These are phyloP conservation scores for Ceratobasidium theobromae DNA, from an alignment of 1,284 basidiomycete genomes.

Conservation along the genomic window DNA sequence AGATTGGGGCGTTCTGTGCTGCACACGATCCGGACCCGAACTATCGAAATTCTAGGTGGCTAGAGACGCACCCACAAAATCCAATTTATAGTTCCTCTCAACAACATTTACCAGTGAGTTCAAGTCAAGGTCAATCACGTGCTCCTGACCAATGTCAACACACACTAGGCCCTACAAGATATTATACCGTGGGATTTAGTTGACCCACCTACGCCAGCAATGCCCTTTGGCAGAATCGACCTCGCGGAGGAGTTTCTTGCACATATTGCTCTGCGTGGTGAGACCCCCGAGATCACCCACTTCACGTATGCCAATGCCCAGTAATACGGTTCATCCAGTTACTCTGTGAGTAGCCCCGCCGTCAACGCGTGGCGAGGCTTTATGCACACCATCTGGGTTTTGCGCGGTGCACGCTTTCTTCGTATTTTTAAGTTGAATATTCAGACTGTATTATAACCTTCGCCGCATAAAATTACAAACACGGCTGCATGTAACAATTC, in stretches of 20 bases:
- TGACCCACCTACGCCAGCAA: slow-evolving; percentile 3
- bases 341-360: background rate
- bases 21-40: background rate
- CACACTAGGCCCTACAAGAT: background rate
- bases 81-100: slow-evolving; percentile 1
- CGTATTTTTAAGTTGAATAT: background rate
- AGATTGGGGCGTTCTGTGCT: slow-evolving; percentile 8
- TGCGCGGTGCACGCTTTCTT: background rate
- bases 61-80: slow-evolving; percentile 1
- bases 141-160: background rate
- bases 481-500: background rate
- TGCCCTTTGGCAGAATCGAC: background rate
- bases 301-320: background rate
- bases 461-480: background rate
- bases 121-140: background rate
- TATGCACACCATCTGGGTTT: background rate
- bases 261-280: slow-evolving; percentile 1
- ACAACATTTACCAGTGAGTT: background rate
- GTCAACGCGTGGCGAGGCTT: background rate
- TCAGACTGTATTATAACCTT: background rate
- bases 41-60: background rate
- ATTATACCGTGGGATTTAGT: slow-evolving; percentile 5
- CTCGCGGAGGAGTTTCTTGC: slow-evolving; percentile 20
- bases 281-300: slow-evolving; percentile 16
- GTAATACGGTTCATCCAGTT: background rate